Evolutionary conservation across 352 stramenopile species (phyloP), one percentile per base, ranked within the genome.

Genomic region (Globisporangium carolinianum): DNA sequence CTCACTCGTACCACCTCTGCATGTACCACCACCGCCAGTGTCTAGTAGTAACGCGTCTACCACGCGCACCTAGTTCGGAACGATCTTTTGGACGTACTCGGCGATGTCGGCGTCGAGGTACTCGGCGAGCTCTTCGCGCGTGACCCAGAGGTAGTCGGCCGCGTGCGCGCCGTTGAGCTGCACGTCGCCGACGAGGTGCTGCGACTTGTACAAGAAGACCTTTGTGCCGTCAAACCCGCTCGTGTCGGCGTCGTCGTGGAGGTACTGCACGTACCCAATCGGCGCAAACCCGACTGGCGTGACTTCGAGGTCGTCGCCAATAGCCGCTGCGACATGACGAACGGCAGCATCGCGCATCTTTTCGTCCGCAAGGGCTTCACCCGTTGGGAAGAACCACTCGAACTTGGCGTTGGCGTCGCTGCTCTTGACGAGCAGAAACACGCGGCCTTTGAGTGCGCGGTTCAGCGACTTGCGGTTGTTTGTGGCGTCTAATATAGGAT

Each of bases 391-490:
- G 58, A 91, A 91, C 83, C 83, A 94, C 61, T 76, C 73, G 61
- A 79, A 89, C 61, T 82, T 83, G 57, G 70, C 63, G 49, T 78
- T 66, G 17, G 68, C 47, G 32, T 52, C 52, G 42, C 53, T 54
- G 55, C 71, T 79, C 67, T 91, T 86, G 47, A 91, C 76, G 51
- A 94, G 63, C 61, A 94, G 49, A 51, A 94, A 91, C 45, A 94
- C 67, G 37, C 82, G 81, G 57, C 79, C 74, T 67, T 91, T 91
- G 10, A 94, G 68, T 55, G 83, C 81, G 24, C 83, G 83, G 72
- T 94, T 91, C 1, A 94, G 68, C 59, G 81, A 91, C 71, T 91
- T 89, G 75, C 82, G 83, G 74, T 94, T 89, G 75, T 94, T 79
- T 14, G 43, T 74, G 24, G 62, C 65, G 60, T 91, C 81, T 71